Evolutionary conservation across 2,329 filamentous ascomycete genomes (phyloP), one percentile per base, ranked within the genome.

Genomic region (Neopestalotiopsis clavispora): DNA sequence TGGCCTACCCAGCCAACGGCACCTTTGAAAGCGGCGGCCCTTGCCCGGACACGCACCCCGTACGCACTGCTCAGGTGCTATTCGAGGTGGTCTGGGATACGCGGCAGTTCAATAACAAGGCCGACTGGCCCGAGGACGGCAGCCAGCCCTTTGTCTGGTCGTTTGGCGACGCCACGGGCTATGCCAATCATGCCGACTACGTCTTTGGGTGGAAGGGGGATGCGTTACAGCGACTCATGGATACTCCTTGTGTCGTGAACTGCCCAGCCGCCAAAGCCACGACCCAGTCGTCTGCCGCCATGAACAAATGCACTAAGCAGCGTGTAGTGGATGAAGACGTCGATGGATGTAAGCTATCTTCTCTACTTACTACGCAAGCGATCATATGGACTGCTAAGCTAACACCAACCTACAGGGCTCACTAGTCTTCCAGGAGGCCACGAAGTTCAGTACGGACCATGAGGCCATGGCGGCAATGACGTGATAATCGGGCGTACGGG

Each of bases 31-130:
- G 84, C 68, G 71, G 74, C 57, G 86, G 86, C 10, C 72, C 74
- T 20, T 89, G 87, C 71, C 87, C 86, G 0, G 64, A 32, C 4
- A 80, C 79, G 2, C 85, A 88, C 74, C 87, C 87, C 1, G 82
- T 84, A 1, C 86, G 85, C 71, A 79, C 89, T 2, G 82, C 88
- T 17, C 89, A 88, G 23, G 82, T 91, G 67, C 90, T 91, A 80
- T 88, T 83, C 72, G 89, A 90, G 76, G 84, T 89, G 67, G 84
- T 88, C 75, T 91, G 85, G 83, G 77, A 82, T 65, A 78, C 76
- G 10, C 69, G 69, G 52, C 68, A 70, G 7, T 77, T 78, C 66
- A 76, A 77, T 30, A 71, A 76, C 65, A 66, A 69, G 65, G 66
- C 68, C 14, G n/a, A 77, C 7, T 77, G 75, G 75, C 75, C 75